Percentiles rank a stretch among this genome's conserved stretches.
These are phyloP conservation scores for Candida chauliodis DNA, from an alignment of 805 yeast species.

Conservation along the genomic window DNA sequence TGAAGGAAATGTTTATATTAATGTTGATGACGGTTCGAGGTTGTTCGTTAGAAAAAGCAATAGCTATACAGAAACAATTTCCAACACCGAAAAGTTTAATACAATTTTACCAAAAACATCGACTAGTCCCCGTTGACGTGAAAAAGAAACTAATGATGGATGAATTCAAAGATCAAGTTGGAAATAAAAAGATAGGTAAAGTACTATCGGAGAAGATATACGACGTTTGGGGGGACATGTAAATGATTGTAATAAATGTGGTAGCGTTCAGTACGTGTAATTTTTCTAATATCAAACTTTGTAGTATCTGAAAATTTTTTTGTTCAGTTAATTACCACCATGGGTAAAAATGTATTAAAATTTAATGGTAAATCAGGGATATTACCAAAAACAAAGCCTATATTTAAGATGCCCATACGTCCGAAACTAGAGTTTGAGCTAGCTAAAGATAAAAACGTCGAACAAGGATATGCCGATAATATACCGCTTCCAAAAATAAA, in stretches of 20 bases:
- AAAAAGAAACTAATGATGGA: slow-evolving; percentile 26
- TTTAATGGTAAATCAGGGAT: slow-evolving; percentile 74
- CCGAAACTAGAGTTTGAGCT: slow-evolving; percentile 43
- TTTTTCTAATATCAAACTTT: slow-evolving; percentile 1
- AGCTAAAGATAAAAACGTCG: slow-evolving; percentile 44
- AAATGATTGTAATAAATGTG: not conserved
- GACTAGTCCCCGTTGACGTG: slow-evolving; percentile 18
- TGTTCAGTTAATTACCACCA: slow-evolving; percentile 12
- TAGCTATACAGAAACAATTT: slow-evolving; percentile 64
- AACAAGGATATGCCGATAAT: slow-evolving; percentile 67
- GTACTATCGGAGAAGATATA: slow-evolving; percentile 49
- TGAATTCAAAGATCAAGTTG: slow-evolving; percentile 40
- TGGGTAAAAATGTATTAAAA: slow-evolving; percentile 50
- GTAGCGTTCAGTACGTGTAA: slow-evolving; percentile 3
- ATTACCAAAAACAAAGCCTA: slow-evolving; percentile 72
- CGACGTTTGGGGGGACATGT: slow-evolving; percentile 51
- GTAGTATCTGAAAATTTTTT: not conserved
- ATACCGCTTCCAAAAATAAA: slow-evolving; percentile 62
- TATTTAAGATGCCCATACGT: slow-evolving; percentile 65
- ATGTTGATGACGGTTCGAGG: slow-evolving; percentile 82
- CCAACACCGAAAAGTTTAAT: slow-evolving; percentile 68
- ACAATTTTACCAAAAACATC: slow-evolving; percentile 37
- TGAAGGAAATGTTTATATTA: slow-evolving; percentile 68
- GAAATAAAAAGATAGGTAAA: slow-evolving; percentile 51
- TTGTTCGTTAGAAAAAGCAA: slow-evolving; percentile 80